These are phyloP conservation scores for Eutrema yunnanense DNA, from an alignment of 345 rosid genomes.

Conservation along the genomic window DNA sequence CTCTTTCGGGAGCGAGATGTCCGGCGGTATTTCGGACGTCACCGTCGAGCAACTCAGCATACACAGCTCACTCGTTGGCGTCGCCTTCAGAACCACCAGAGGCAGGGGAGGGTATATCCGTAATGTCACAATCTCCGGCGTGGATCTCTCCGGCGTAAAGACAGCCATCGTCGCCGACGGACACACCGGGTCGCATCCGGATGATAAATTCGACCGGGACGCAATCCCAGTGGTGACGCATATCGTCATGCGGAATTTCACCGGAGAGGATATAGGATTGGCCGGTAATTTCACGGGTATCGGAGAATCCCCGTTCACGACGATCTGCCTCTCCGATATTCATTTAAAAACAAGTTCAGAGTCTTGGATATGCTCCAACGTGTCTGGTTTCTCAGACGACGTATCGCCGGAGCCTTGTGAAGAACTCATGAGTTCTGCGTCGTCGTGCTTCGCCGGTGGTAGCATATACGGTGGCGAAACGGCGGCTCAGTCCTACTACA, in stretches of 20 bases:
- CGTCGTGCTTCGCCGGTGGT: conserved; percentile 3
- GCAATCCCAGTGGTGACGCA: conserved; percentile 54
- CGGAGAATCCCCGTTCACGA: conserved; percentile 61
- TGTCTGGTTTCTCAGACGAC: conserved; percentile 62
- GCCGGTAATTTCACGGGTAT: conserved; percentile 82
- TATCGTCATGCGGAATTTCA: conserved; percentile 44
- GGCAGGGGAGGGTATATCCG: conserved; percentile 88
- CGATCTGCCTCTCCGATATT: conserved; percentile 56
- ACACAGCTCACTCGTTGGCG: conserved; percentile 48
- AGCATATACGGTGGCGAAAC: conserved; percentile 7
- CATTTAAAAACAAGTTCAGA: conserved; percentile 38
- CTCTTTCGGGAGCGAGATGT: conserved; percentile 98
- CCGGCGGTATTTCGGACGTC: conserved; percentile 77
- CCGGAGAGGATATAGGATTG: conserved; percentile 47
- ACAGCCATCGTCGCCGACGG: conserved; percentile 56
- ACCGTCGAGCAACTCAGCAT: conserved; percentile 46
- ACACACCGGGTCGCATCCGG: conserved; percentile 69
- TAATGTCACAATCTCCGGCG: conserved; percentile 47
- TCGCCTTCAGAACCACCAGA: conserved; percentile 61
- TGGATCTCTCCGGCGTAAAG: conserved; percentile 33
- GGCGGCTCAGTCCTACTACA: conserved; percentile 10
- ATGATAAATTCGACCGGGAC: conserved; percentile 58
- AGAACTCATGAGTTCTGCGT: conserved; percentile 38
- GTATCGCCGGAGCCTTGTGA: conserved; percentile 68
- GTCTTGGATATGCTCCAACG: conserved; percentile 68